These are phyloP conservation scores for Zasmidium citrigriseum DNA, from an alignment of 2,329 filamentous ascomycete genomes.

Conservation along the genomic window DNA sequence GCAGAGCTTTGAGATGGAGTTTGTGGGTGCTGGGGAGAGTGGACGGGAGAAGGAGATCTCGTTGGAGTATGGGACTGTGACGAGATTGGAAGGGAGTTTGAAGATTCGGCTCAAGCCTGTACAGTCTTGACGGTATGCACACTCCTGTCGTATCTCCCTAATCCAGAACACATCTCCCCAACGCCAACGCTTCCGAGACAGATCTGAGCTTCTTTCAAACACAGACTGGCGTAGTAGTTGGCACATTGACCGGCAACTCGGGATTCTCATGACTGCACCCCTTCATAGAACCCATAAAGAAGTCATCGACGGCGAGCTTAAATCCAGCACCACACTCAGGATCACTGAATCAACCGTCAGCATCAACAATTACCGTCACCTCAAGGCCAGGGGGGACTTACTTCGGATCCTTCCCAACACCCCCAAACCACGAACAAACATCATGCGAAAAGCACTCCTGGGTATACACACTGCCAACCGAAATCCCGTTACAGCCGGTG, in stretches of 20 bases:
- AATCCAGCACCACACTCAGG: conserved; percentile 51
- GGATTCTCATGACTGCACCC: conserved; percentile 37
- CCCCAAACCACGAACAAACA: conserved; percentile 54
- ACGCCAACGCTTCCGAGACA: no score
- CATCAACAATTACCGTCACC: not conserved
- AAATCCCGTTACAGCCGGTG: conserved; percentile 46
- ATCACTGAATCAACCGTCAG: conserved; percentile 38
- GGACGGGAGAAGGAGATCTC: no score
- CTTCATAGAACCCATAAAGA: conserved; percentile 35
- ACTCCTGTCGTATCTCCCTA: no score
- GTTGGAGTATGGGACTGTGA: no score
- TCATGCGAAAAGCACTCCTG: conserved; percentile 55
- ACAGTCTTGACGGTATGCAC: no score
- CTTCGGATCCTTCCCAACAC: conserved; percentile 49
- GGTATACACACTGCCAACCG: conserved; percentile 51
- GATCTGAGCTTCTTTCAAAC: no score
- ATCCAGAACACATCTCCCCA: no score
- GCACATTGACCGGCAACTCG: not conserved
- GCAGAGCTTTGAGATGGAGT: not conserved
- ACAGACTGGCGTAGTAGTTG: not conserved
- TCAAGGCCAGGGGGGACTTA: conserved; percentile 19
- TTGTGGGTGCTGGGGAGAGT: no score
- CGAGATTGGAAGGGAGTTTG: no score
- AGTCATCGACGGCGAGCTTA: conserved; percentile 47
- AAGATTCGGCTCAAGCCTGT: no score